A percentile compares a stretch with the other conserved stretches of the same genome.
These are phyloP conservation scores for Corylus avellana DNA, from an alignment of 306 rosid genomes.

Conservation along the genomic window DNA sequence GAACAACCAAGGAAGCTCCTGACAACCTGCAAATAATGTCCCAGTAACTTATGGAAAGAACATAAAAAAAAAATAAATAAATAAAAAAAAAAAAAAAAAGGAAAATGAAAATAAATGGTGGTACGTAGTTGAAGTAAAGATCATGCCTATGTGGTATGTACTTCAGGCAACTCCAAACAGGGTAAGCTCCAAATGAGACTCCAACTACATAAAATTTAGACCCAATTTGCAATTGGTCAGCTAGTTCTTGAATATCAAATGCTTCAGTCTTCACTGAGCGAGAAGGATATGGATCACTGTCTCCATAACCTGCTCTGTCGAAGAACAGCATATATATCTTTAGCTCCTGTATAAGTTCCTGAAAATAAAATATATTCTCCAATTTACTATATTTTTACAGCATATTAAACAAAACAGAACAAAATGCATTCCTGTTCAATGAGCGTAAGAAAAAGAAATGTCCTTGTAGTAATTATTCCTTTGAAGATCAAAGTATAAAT, in stretches of 20 bases:
- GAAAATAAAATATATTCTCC: slow-evolving; percentile 1
- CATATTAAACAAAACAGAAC: background rate
- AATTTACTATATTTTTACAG: background rate
- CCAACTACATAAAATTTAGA: slow-evolving; percentile 66
- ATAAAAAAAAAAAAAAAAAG: background rate
- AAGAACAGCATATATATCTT: slow-evolving; percentile 56
- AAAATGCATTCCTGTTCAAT: background rate
- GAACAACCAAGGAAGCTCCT: slow-evolving; percentile 76
- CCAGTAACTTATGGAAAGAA: slow-evolving; percentile 1
- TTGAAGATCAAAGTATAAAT: background rate
- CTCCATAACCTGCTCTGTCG: slow-evolving; percentile 90
- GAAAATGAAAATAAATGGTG: background rate
- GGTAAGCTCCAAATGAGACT: slow-evolving; percentile 65
- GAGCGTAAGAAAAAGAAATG: background rate
- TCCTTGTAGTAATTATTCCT: background rate
- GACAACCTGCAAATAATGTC: slow-evolving; percentile 50
- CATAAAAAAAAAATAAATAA: background rate
- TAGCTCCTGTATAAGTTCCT: slow-evolving; percentile 65
- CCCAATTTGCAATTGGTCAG: slow-evolving; percentile 68
- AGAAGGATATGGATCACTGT: slow-evolving; percentile 75
- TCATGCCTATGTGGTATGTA: slow-evolving; percentile 81
- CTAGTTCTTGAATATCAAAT: slow-evolving; percentile 80
- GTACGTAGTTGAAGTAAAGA: background rate
- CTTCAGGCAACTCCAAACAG: slow-evolving; percentile 71
- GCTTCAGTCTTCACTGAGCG: slow-evolving; percentile 87